Percentiles rank a stretch among this genome's conserved stretches.
These are phyloP conservation scores for Hexamita inflata DNA, from an alignment of 208 protist genomes.

Conservation along the genomic window DNA sequence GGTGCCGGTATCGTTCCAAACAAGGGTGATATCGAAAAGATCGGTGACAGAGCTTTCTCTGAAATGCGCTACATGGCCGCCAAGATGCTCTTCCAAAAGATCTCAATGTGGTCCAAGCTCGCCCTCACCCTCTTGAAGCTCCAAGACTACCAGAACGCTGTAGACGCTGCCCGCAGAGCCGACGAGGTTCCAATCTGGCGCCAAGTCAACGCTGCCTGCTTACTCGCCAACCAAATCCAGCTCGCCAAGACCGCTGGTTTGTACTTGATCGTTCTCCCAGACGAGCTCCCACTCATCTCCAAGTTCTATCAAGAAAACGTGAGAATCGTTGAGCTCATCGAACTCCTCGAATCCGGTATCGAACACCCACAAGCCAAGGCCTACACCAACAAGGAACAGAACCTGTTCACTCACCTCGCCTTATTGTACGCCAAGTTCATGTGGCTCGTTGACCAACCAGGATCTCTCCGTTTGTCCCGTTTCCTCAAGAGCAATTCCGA, in stretches of 20 bases:
- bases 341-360: constrained; percentile 76
- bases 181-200: constrained; percentile 57
- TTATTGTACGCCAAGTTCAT: constrained; percentile 94
- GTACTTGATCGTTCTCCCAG: constrained; percentile 85
- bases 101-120: constrained; percentile 79
- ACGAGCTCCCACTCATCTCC: constrained; percentile 80
- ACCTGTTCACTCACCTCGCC: constrained; percentile 97
- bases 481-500: constrained; percentile 87
- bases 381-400: constrained; percentile 77
- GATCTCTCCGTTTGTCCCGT: constrained; percentile 90
- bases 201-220: constrained; percentile 77
- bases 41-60: constrained; percentile 91
- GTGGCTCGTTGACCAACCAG: neutral
- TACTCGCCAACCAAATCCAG: constrained; percentile 87
- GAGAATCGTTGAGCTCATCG: constrained; percentile 80
- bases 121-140: constrained; percentile 82
- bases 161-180: constrained; percentile 94
- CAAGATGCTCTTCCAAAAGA: constrained; percentile 81
- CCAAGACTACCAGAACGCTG: constrained; percentile 61
- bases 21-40: constrained; percentile 71
- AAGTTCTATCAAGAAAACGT: constrained; percentile 62
- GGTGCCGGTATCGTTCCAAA: constrained; percentile 65
- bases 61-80: constrained; percentile 86
- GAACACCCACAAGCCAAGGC: constrained; percentile 55
- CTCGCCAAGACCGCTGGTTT: constrained; percentile 86